Evolutionary conservation across 2,329 filamentous ascomycete species (phyloP), one percentile per base, ranked within the genome.

Genomic region (Raffaelea ambrosiae): DNA sequence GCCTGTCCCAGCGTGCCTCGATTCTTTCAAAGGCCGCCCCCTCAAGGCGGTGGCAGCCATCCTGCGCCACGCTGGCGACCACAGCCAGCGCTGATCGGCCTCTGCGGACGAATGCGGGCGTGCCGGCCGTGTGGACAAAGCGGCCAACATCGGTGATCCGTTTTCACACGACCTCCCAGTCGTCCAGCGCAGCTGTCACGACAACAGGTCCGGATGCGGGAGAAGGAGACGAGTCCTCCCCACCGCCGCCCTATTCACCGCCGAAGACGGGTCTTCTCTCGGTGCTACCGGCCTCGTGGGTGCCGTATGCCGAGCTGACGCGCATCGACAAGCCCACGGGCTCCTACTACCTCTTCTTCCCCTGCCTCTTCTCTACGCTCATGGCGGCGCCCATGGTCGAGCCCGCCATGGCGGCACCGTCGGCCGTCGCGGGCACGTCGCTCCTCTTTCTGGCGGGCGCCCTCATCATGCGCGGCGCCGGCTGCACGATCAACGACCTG

Each of bases 401-500:
- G 2, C 84, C 85, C 0, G 43, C 47, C 18, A 74, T 83, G 56
- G 67, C 81, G 3, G 61, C 78, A 1, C 79, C 84, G 0, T 61
- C 70, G 5, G 70, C 81, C 13, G 79, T 88, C 18, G 55, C 84
- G 26, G 74, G 79, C 43, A 88, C 83, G 0, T 75, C 77, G 1
- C 59, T 77, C 2, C 75, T 93, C 43, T 93, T 94, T 67, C 77
- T 85, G 58, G 72, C 79, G 2, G 88, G 88, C 44, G 85, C 87
- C 3, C 63, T 94, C 40, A 76, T 95, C 55, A 93, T 95, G 86
- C 84, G 89, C 51, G 86, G 89, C 43, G 87, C 88, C 19, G 88
- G 88, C 45, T 95, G 89, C 64, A 85, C 85, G 18, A 88, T 94
- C 67, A 95, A 95, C 62, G 89, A 95, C 62, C 79, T 94, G 44